Percentiles rank a stretch among this genome's conserved stretches.
Conservation (phyloP, 78 protist genomes). For the Speleostelium caveatum region DNA sequence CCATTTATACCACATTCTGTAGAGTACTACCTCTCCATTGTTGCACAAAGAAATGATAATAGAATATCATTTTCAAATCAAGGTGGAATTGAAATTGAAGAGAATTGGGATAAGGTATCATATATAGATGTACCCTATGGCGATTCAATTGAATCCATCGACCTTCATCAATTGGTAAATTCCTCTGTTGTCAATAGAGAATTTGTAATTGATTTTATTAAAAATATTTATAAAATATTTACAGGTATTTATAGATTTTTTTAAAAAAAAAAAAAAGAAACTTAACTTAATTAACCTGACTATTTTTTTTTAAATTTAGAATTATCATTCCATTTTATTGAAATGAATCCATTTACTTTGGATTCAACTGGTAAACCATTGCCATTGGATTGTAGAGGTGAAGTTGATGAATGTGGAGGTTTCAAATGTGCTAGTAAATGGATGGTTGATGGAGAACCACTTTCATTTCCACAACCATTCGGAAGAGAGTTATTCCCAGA, state of each 20-base stretch:
- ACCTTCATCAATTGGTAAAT: conserved; percentile 33
- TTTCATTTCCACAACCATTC: conserved; percentile 91
- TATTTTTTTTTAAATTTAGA: conserved; percentile 6
- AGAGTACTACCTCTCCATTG: conserved; percentile 90
- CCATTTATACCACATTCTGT: conserved; percentile 88
- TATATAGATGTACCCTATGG: conserved; percentile 49
- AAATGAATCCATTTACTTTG: conserved; percentile 90
- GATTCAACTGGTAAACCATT: conserved; percentile 59
- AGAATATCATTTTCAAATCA: conserved; percentile 79
- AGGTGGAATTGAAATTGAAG: conserved; percentile 94
- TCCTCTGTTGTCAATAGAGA: conserved; percentile 16
- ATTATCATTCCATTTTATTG: conserved; percentile 83
- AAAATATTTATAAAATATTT: conserved; percentile 62
- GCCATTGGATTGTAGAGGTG: conserved; percentile 89
- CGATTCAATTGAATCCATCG: conserved; percentile 11
- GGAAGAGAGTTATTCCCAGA: conserved; percentile 83
- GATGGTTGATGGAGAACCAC: conserved; percentile 72
- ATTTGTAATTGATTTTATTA: conserved; percentile 49
- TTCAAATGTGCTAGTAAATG: conserved; percentile 79
- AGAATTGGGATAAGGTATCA: conserved; percentile 67
- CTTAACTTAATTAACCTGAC: conserved; percentile 15
- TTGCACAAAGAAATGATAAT: conserved; percentile 81
- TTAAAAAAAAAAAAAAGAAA: background rate
- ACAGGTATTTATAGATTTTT: conserved; percentile 8
- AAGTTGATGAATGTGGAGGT: conserved; percentile 85